Conservation (phyloP, 1,284 basidiomycete genomes). For the Melampsora americana region DNA sequence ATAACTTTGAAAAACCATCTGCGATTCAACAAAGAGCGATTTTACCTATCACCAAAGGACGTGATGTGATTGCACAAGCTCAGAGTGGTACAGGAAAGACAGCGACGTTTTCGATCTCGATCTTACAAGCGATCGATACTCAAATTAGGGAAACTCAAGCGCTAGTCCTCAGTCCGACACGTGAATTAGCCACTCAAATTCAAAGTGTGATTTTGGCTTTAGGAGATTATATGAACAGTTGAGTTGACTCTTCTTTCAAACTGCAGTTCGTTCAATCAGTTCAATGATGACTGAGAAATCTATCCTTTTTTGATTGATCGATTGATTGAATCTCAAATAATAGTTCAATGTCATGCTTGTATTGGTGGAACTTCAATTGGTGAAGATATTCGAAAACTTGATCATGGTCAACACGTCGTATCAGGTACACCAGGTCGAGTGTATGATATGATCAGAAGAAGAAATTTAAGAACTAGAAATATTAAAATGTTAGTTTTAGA, state of each 20-base stretch:
- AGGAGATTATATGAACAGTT: constrained; percentile 51
- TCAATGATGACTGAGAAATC: too few species aligned
- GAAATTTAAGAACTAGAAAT: constrained; percentile 50
- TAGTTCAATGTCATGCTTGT: constrained; percentile 51
- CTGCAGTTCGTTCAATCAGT: too few species aligned
- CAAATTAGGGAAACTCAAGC: constrained; percentile 49
- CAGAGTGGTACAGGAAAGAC: constrained; percentile 52
- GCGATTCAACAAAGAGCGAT: constrained; percentile 54
- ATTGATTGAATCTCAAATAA: too few species aligned
- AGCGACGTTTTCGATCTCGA: constrained; percentile 51
- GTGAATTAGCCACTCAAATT: constrained; percentile 51
- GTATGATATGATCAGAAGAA: constrained; percentile 51
- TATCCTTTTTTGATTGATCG: too few species aligned
- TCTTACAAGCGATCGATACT: constrained; percentile 51
- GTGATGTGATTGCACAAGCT: constrained; percentile 52
- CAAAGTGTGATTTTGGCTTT: constrained; percentile 51
- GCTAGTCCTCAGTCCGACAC: constrained; percentile 50
- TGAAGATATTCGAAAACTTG: constrained; percentile 50
- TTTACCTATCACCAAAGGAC: constrained; percentile 52
- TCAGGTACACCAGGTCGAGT: constrained; percentile 51
- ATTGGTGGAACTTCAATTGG: constrained; percentile 51
- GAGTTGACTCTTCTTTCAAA: neutral
- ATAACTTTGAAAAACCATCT: constrained; percentile 53
- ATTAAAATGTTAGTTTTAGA: constrained; percentile 52
- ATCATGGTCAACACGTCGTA: constrained; percentile 50